Base-by-base conservation (phyloP, 2,329 filamentous ascomycete species). In the Aureobasidium sp. region DNA sequence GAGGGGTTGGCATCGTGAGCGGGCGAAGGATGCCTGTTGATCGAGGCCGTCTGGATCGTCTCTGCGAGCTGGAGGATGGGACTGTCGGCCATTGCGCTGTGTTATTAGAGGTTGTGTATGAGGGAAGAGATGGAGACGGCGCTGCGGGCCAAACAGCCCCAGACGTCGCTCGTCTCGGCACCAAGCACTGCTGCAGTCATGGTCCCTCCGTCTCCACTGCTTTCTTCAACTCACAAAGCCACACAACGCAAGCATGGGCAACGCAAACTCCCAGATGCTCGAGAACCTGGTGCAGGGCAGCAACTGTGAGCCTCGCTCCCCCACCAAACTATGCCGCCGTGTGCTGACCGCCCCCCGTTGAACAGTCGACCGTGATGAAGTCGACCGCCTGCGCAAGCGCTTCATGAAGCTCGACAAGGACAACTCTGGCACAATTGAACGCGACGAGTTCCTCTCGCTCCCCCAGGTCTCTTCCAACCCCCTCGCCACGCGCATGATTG, bases 341-440 rank as follows among this genome's bases (percentile, higher is more conserved):
- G 49, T 56, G 44, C 62, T 59, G 61, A 64, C 65, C 58, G 51
- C 42, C 55, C 29, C 12, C 12, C 9, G 14, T 29, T 48, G 47
- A 57, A 69, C 71, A 97, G 93, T 99, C 81, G 90, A 99, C 80
- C 88, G 90, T 75, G 94, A 99, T 72, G 94, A 99, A 77, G 91
- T 99, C 64, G 94, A 97, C 74, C 86, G 94, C 71, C 82, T 99
- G 74, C 85, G 91, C 72, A 99, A 99, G 81, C 86, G 93, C 65
- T 99, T 99, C 74, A 97, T 97, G 93, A 99, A 99, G 79, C 82
- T 99, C 64, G 94, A 99, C 78, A 97, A 97, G 85, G 93, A 99
- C 76, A 95, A 95, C 79, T 97, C 92, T 15, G 94, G 94, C 69
- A 97, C 94, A 52, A 96, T 99, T 77, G 94, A 99, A 78, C 91